A percentile compares a stretch with the other conserved stretches of the same genome.
Evolutionary conservation across 257 asterid genomes (phyloP).

Genomic region (Nicotiana sylvestris): DNA sequence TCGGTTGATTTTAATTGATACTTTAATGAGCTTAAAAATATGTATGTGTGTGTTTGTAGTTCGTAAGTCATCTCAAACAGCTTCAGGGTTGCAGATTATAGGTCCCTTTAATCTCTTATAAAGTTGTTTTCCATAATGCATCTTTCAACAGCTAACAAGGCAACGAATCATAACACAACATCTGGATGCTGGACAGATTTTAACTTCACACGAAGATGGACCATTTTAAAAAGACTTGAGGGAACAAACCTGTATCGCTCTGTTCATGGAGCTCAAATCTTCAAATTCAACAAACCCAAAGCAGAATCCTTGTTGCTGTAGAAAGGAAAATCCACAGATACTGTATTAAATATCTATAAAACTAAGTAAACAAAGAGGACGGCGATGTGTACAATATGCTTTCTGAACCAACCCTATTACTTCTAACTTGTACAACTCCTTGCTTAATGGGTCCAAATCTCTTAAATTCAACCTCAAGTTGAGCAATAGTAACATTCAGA

Average conservation of each 20-base stretch:
- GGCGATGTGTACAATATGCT: neutral
- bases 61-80: too few relatives aligned
- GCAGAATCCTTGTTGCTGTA: slow-evolving; percentile 20
- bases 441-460: slow-evolving; percentile 14
- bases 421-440: slow-evolving; percentile 13
- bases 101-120: too few relatives aligned
- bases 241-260: slow-evolving; percentile 8
- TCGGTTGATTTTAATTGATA: too few relatives aligned
- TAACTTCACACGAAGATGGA: neutral
- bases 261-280: slow-evolving; percentile 6
- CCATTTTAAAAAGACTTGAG: neutral
- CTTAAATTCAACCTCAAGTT: slow-evolving; percentile 15
- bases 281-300: slow-evolving; percentile 17
- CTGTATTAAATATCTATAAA: neutral
- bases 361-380: neutral
- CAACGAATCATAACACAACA: neutral
- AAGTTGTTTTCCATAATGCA: too few relatives aligned
- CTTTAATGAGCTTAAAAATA: too few relatives aligned
- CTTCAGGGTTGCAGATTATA: too few relatives aligned
- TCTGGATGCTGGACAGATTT: neutral
- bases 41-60: too few relatives aligned
- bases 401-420: slow-evolving; percentile 4
- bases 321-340: neutral
- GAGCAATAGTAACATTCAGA: neutral
- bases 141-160: neutral